Evolutionary conservation across 1,139 yeast genomes (phyloP), one percentile per base, ranked within the genome.

Genomic region (Hyphopichia pseudoburtonii): DNA sequence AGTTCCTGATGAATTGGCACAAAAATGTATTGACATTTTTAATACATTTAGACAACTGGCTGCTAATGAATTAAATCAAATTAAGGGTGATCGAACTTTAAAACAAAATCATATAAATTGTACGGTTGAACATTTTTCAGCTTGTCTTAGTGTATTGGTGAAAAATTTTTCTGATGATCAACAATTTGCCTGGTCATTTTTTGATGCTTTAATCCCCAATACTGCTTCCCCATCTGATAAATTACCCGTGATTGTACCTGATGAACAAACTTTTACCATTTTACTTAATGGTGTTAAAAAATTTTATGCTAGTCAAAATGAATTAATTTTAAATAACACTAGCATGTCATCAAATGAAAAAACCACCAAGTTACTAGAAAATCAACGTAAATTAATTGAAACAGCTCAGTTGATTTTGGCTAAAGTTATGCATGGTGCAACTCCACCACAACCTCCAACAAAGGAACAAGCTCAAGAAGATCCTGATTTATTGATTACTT

Each of bases 191-290:
- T 71, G 76, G 77, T 47, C 52, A 1, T 57, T 69, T 33, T 71
- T 71, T 37, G 66, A 69, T 34, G 46, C 47, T 16, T 51, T 69
- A 30, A 34, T 54, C 9, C 56, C 57, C 6, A 51, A 45, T 31
- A 37, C 40, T 16, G 9, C 23, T 2, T 24, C 23, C 16, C n/a
- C n/a, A n/a, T 14, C 51, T 47, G 2, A 32, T 43, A 29, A 50
- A 38, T 16, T 43, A 42, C 37, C 43, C 3, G 37, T 33, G 7
- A 40, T 68, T 5, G 48, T 44, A 4, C 69, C 76, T 2, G 60
- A 69, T 43, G 50, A 59, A 19, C 68, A 62, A 36, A 63, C 76
- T 2, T 71, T 65, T 34, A 67, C 76, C 1, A 69, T 66, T 15
- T 59, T 71, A 37, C 51, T 70, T 15, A 58, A 64, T 38, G 77